Conservation (phyloP, 2,329 filamentous ascomycete genomes). For the Penicillium corylophilum region DNA sequence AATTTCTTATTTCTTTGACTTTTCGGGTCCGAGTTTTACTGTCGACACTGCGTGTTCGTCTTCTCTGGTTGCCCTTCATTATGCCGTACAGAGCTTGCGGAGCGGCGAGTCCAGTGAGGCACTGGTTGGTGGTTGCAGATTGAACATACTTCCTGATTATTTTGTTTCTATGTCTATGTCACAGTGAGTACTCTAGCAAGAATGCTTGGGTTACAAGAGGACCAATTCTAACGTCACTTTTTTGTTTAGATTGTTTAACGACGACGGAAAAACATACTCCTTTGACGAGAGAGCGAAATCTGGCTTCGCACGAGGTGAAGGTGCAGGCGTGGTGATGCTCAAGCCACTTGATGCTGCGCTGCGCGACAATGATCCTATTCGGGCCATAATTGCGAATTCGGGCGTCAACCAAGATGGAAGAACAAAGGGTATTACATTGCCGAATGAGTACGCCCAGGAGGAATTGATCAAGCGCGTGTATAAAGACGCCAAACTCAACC, state of each 20-base stretch:
- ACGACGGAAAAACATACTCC: constrained; percentile 27
- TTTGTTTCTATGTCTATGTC: constrained; percentile 28
- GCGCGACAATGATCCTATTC: constrained; percentile 35
- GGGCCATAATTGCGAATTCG: constrained; percentile 36
- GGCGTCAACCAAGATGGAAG: constrained; percentile 35
- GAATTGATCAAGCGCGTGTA: constrained; percentile 40
- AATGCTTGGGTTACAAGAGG: neutral
- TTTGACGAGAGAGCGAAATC: constrained; percentile 29
- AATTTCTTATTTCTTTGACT: constrained; percentile 31
- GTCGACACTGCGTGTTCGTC: constrained; percentile 32
- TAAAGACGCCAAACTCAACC: constrained; percentile 32
- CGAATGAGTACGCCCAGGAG: constrained; percentile 39
- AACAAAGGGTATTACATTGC: constrained; percentile 44
- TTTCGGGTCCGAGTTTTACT: constrained; percentile 29
- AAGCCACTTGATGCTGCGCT: constrained; percentile 36
- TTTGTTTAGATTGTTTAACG: constrained; percentile 22
- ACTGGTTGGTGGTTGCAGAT: constrained; percentile 25
- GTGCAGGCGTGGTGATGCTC: constrained; percentile 32
- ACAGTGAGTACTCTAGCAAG: constrained; percentile 14
- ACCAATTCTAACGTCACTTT: neutral
- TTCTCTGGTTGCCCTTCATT: constrained; percentile 27
- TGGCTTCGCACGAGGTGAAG: constrained; percentile 38
- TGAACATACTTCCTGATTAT: constrained; percentile 28
- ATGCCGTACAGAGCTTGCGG: constrained; percentile 27
- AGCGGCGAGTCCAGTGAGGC: constrained; percentile 25